These are phyloP conservation scores for Fusarium agapanthi DNA, from an alignment of 2,329 filamentous ascomycete genomes.

Conservation along the genomic window DNA sequence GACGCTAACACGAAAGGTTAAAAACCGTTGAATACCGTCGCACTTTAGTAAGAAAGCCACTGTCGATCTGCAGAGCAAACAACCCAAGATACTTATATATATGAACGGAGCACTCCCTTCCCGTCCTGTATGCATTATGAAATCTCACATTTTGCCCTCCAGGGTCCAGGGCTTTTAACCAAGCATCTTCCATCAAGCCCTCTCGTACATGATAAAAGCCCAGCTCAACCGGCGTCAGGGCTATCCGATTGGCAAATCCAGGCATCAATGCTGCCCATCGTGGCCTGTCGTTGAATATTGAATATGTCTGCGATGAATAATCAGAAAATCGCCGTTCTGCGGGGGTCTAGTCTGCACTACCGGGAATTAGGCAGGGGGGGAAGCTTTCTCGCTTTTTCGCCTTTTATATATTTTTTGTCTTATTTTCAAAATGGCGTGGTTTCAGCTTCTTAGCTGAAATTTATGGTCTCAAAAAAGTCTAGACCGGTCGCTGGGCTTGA, in stretches of 20 bases:
- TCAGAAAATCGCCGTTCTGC: conserved; percentile 38
- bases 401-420: not conserved
- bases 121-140: not conserved
- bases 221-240: not conserved
- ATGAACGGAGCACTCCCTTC: not conserved
- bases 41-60: not conserved
- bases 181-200: conserved; percentile 1
- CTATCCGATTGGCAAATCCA: not conserved
- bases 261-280: conserved; percentile 15
- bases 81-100: conserved; percentile 4
- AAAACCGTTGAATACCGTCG: not conserved
- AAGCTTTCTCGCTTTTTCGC: not conserved
- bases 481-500: conserved; percentile 16
- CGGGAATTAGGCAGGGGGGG: conserved; percentile 4
- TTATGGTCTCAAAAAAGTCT: not conserved
- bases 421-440: conserved; percentile 10
- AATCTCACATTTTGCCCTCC: not conserved
- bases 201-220: not conserved
- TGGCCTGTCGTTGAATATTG: conserved; percentile 32
- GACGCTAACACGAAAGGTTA: not conserved
- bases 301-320: conserved; percentile 45
- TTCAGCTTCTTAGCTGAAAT: conserved; percentile 1
- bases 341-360: conserved; percentile 5
- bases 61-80: not conserved
- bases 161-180: conserved; percentile 12